Evolutionary conservation across 192 early-diverging fungal species (phyloP), one percentile per base, ranked within the genome.

Genomic region (Spizellomyces punctatus): DNA sequence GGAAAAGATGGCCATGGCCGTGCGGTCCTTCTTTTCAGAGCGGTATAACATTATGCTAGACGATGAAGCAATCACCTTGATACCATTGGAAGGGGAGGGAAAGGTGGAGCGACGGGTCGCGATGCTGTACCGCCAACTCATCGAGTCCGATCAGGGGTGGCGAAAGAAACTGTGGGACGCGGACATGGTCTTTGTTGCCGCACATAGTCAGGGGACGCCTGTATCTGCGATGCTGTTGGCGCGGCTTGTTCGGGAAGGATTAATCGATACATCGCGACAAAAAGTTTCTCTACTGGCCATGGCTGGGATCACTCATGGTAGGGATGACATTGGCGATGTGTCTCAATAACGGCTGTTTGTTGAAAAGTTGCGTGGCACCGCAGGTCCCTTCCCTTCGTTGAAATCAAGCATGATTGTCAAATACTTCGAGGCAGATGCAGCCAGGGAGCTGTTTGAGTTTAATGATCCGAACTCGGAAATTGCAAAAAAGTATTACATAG

Each of bases 131-230:
- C 70, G 85, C 14, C 91, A 92, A 69, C 79, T 98, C 50, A 74
- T 91, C 46, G 68, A 69, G 16, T 73, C 80, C 6, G 66, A 73
- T 10, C 49, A 58, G 10, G 66, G 61, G 8, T 79, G 77, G 76
- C 57, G 47, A 10, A 47, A 63, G 50, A 72, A 73, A 22, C 47
- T 84, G 16, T 21, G 46, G 46, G 71, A 79, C 10, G 92, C 92
- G 0, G 92, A 96, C 77, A 83, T 91, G 0, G 85, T 98, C 10
- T 86, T 98, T 71, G 85, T 96, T 52, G 90, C 93, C 2, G 95
- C 95, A 1, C 96, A 98, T 77, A 92, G 91, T 36, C 96, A 99
- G 78, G 96, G 96, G 48, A 95, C 92, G 1, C 93, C 95, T 0
- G 95, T 96, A 5, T 91, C 93, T 6, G 86, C 89, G 21, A 81